Percentiles rank a stretch among this genome's conserved stretches.
These are phyloP conservation scores for Boletus sp. DNA, from an alignment of 768 basidiomycete species.

Conservation along the genomic window DNA sequence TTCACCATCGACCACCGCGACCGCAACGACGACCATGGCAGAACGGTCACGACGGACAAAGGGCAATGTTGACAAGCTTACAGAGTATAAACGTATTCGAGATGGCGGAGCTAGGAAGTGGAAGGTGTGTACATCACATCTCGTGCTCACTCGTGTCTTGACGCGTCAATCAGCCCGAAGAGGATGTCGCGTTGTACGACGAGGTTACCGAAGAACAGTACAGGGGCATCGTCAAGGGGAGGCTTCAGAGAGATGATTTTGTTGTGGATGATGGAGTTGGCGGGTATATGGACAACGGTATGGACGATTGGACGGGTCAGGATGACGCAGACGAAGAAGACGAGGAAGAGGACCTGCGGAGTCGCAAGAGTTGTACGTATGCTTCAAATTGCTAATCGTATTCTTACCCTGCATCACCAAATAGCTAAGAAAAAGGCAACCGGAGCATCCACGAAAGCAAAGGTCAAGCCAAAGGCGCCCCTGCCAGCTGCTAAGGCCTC, in stretches of 20 bases:
- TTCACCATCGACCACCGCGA: background rate
- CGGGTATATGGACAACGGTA: slow-evolving; percentile 94
- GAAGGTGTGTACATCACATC: slow-evolving; percentile 43
- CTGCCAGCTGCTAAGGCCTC: slow-evolving; percentile 52
- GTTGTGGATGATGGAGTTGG: slow-evolving; percentile 89
- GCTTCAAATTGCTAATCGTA: background rate
- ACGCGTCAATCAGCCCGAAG: slow-evolving; percentile 39
- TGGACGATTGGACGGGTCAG: slow-evolving; percentile 85
- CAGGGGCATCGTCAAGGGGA: slow-evolving; percentile 72
- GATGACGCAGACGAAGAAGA: slow-evolving; percentile 55
- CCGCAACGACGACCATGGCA: slow-evolving; percentile 16
- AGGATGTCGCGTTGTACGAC: slow-evolving; percentile 77
- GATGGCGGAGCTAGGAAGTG: slow-evolving; percentile 56
- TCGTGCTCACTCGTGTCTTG: slow-evolving; percentile 7
- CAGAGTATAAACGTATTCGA: slow-evolving; percentile 56
- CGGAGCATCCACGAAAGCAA: slow-evolving; percentile 31
- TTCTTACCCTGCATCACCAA: slow-evolving; percentile 7
- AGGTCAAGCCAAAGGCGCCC: slow-evolving; percentile 43
- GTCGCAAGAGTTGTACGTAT: slow-evolving; percentile 42
- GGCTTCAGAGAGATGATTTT: slow-evolving; percentile 88
- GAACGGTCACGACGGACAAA: slow-evolving; percentile 29
- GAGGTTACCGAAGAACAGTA: slow-evolving; percentile 91
- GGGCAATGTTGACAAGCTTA: slow-evolving; percentile 42
- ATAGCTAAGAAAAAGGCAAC: slow-evolving; percentile 29
- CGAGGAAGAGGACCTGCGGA: slow-evolving; percentile 31